Evolutionary conservation across 352 stramenopile genomes (phyloP).

Genomic region (Phytophthora pseudosyringae): DNA sequence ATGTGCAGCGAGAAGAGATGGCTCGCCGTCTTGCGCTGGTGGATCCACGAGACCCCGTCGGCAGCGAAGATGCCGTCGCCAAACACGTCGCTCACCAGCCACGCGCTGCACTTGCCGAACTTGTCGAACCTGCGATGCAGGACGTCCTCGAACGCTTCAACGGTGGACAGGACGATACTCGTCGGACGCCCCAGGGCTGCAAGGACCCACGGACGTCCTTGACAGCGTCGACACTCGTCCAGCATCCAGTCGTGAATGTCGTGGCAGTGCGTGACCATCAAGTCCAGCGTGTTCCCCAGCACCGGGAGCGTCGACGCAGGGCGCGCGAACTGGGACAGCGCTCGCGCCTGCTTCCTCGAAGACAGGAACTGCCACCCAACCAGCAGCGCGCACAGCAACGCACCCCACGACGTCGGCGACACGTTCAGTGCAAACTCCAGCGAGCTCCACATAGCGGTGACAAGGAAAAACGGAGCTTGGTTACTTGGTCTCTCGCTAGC

Average conservation of each 20-base stretch:
- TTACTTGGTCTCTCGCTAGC: constrained; percentile 1
- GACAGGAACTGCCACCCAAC: constrained; percentile 36
- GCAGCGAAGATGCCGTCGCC: constrained; percentile 73
- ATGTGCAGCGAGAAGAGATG: constrained; percentile 86
- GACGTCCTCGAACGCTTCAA: constrained; percentile 57
- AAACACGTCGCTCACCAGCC: constrained; percentile 61
- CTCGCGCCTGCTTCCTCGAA: constrained; percentile 34
- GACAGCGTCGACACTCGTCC: constrained; percentile 48
- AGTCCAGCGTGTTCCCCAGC: constrained; percentile 57
- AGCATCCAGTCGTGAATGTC: constrained; percentile 68
- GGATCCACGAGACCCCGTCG: constrained; percentile 68
- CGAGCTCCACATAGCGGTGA: constrained; percentile 18
- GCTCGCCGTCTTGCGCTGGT: constrained; percentile 81
- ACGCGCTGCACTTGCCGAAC: constrained; percentile 69
- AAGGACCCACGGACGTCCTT: constrained; percentile 54
- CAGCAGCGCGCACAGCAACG: constrained; percentile 27
- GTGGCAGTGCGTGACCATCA: constrained; percentile 50
- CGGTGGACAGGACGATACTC: constrained; percentile 49
- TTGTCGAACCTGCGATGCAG: constrained; percentile 73
- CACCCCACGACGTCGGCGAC: constrained; percentile 14
- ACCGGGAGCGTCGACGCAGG: constrained; percentile 49
- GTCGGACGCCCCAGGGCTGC: constrained; percentile 43
- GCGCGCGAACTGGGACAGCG: constrained; percentile 34
- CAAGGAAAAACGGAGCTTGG: neutral
- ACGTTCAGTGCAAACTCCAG: constrained; percentile 21